A percentile compares a stretch with the other conserved stretches of the same genome.
Conservation (phyloP, 169 alveolate species). For the Plasmodium billcollinsi region DNA sequence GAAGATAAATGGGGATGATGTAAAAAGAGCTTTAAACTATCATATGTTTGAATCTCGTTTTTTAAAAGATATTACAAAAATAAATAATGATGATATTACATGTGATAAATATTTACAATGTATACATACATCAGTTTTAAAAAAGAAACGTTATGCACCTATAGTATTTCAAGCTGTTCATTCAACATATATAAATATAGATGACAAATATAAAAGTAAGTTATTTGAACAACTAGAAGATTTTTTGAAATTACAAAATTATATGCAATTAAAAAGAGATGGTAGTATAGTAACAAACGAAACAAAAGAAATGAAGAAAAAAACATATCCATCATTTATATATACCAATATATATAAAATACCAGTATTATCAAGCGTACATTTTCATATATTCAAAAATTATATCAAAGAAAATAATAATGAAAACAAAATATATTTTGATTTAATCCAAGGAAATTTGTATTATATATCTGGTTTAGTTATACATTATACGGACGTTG, state of each 20-base stretch:
- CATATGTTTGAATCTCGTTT: slow-evolving; percentile 23
- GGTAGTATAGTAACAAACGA: neutral
- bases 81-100: neutral
- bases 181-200: slow-evolving; percentile 57
- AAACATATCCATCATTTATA: slow-evolving; percentile 57
- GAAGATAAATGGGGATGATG: neutral
- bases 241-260: slow-evolving; percentile 11
- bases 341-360: slow-evolving; percentile 60
- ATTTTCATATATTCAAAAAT: slow-evolving; percentile 25
- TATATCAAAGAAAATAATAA: slow-evolving; percentile 14
- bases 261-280: slow-evolving; percentile 4
- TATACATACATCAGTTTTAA: slow-evolving; percentile 9
- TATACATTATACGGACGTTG: slow-evolving; percentile 67
- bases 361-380: slow-evolving; percentile 55
- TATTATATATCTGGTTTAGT: slow-evolving; percentile 53
- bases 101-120: slow-evolving; percentile 18
- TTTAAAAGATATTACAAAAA: slow-evolving; percentile 27
- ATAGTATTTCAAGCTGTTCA: slow-evolving; percentile 55
- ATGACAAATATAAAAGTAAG: slow-evolving; percentile 38
- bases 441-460: slow-evolving; percentile 57
- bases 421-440: slow-evolving; percentile 22
- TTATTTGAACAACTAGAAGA: slow-evolving; percentile 45
- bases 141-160: slow-evolving; percentile 31
- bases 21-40: slow-evolving; percentile 29
- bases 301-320: slow-evolving; percentile 2